Conservation (phyloP, 495 filamentous ascomycete genomes). For the Neurospora sublineolata region DNA sequence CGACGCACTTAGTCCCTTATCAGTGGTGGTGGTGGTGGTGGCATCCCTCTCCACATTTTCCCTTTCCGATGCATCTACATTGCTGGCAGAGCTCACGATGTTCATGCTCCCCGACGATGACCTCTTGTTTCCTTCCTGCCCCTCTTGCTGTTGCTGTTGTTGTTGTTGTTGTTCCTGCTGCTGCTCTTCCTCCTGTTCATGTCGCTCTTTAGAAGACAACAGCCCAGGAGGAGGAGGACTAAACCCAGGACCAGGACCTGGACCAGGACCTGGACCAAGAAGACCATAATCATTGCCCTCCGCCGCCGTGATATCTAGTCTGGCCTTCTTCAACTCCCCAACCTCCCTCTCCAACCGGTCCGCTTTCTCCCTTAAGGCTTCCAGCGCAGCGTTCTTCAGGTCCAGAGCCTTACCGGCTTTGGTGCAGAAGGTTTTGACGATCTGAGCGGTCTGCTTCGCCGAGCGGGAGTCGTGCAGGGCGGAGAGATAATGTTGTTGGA, state of each 20-base stretch:
- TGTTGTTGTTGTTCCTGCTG: neutral
- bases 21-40: neutral
- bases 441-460: neutral
- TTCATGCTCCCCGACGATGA: neutral
- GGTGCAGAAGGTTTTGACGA: neutral
- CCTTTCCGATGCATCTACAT: neutral
- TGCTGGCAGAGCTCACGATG: neutral
- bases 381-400: neutral
- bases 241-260: neutral
- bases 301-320: neutral
- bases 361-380: neutral
- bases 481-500: neutral
- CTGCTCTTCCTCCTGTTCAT: neutral
- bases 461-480: neutral
- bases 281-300: neutral
- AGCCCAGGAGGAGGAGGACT: neutral
- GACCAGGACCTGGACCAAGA: neutral
- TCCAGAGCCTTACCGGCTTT: neutral
- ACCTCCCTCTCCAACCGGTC: neutral
- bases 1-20: neutral
- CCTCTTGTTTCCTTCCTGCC: neutral
- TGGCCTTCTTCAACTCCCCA: neutral
- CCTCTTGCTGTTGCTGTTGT: neutral
- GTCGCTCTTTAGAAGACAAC: neutral
- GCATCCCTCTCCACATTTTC: neutral